A percentile compares a stretch with the other conserved stretches of the same genome.
These are phyloP conservation scores for Millerago galiae DNA, from an alignment of 805 yeast species.

Conservation along the genomic window DNA sequence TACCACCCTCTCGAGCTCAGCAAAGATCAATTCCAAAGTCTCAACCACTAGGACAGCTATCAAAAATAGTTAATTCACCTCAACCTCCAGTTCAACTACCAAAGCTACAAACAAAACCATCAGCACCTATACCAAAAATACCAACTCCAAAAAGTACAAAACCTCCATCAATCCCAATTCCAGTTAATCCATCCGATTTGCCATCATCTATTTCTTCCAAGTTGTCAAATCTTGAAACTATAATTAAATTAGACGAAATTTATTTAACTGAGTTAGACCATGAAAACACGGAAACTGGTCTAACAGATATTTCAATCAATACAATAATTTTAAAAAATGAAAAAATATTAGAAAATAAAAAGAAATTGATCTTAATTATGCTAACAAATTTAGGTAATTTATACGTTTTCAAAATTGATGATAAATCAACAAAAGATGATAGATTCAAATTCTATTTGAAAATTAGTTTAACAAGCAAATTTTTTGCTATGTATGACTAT, in stretches of 20 bases:
- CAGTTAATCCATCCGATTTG: conserved; percentile 4
- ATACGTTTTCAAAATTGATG: conserved; percentile 20
- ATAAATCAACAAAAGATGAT: conserved; percentile 9
- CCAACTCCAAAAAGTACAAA: neutral
- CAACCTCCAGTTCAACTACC: neutral
- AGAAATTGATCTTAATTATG: conserved; percentile 24
- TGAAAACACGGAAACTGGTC: conserved; percentile 6
- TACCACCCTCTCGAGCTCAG: neutral
- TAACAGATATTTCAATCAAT: conserved; percentile 28
- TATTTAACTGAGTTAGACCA: conserved; percentile 15
- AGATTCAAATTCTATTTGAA: conserved; percentile 22
- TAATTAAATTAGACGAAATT: conserved; percentile 22
- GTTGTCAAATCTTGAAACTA: conserved; percentile 11
- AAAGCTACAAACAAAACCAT: neutral
- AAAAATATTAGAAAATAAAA: conserved; percentile 13
- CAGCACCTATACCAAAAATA: neutral
- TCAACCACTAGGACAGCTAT: no score
- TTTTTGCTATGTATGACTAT: conserved; percentile 73
- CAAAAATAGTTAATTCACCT: no score
- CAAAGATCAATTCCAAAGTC: neutral
- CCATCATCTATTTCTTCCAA: conserved; percentile 23
- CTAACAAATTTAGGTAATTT: conserved; percentile 30
- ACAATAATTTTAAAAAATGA: conserved; percentile 24
- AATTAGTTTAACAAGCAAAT: conserved; percentile 40
- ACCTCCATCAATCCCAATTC: neutral